phyloP scores from a whole-genome alignment of 768 basidiomycete species.

The Termitomyces eurrhizus region DNA sequence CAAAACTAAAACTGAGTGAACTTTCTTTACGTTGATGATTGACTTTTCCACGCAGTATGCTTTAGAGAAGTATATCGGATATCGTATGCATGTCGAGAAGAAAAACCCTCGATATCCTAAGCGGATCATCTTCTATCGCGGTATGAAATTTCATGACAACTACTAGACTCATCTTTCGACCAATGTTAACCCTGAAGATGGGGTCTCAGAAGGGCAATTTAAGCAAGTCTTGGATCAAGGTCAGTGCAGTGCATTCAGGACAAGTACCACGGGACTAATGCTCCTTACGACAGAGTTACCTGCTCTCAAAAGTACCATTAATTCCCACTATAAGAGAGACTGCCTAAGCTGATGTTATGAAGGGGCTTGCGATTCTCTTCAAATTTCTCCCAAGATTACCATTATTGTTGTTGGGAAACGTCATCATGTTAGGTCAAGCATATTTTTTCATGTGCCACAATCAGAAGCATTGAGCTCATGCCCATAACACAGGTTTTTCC shows the following conservation, averaged over 20 bases:
- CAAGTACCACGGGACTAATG: background rate
- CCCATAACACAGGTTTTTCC: constrained; percentile 30
- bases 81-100: constrained; percentile 53
- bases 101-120: constrained; percentile 45
- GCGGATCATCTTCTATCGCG: constrained; percentile 74
- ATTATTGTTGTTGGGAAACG: constrained; percentile 70
- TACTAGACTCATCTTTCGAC: background rate
- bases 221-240: constrained; percentile 51
- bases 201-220: constrained; percentile 54
- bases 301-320: constrained; percentile 39
- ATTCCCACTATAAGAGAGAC: background rate
- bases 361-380: constrained; percentile 53
- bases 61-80: constrained; percentile 53
- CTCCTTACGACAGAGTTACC: constrained; percentile 38
- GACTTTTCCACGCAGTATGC: constrained; percentile 36
- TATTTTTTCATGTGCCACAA: constrained; percentile 10
- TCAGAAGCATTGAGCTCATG: background rate
- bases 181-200: constrained; percentile 35
- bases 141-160: constrained; percentile 27
- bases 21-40: background rate
- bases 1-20: constrained; percentile 12
- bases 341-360: constrained; percentile 8
- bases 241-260: constrained; percentile 17
- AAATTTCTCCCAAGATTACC: constrained; percentile 57
- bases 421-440: constrained; percentile 40